Percentiles rank a stretch among this genome's conserved stretches.
Conservation (phyloP, 495 filamentous ascomycete genomes). For the Aspergillus coremiiformis region DNA sequence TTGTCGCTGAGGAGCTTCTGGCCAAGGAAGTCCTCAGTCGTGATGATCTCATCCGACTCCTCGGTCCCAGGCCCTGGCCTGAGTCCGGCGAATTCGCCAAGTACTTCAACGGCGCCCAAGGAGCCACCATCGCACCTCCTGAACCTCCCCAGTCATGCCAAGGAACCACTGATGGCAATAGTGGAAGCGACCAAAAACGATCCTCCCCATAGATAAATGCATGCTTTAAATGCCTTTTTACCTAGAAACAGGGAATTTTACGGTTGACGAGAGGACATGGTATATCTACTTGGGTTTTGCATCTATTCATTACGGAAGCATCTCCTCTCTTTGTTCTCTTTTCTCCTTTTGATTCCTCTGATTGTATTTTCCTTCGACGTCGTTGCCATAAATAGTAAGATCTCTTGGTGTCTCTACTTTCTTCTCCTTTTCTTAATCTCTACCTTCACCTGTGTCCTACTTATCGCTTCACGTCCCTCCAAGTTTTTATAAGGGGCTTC, state of each 20-base stretch:
- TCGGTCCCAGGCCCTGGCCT: slow-evolving; percentile 74
- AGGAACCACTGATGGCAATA: slow-evolving; percentile 30
- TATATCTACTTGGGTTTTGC: slow-evolving; percentile 33
- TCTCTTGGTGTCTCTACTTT: slow-evolving; percentile 18
- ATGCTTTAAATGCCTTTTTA: slow-evolving; percentile 1
- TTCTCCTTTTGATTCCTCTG: slow-evolving; percentile 15
- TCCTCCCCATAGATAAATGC: slow-evolving; percentile 28
- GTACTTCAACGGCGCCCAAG: slow-evolving; percentile 63
- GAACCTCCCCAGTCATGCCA: slow-evolving; percentile 39
- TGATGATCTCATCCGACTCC: slow-evolving; percentile 82
- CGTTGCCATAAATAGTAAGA: slow-evolving; percentile 13
- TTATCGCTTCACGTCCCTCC: background rate
- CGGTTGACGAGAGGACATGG: slow-evolving; percentile 17
- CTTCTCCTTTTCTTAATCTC: slow-evolving; percentile 7
- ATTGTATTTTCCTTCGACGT: slow-evolving; percentile 17
- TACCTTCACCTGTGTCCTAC: background rate
- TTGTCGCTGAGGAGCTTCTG: slow-evolving; percentile 90
- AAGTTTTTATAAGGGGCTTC: slow-evolving; percentile 3
- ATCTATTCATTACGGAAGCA: slow-evolving; percentile 24
- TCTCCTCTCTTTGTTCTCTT: slow-evolving; percentile 24
- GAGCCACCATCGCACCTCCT: slow-evolving; percentile 49
- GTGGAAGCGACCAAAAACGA: slow-evolving; percentile 39
- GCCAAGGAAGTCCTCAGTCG: slow-evolving; percentile 82
- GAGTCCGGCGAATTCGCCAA: slow-evolving; percentile 85
- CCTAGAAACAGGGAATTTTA: slow-evolving; percentile 10